Evolutionary conservation across 164 flowering plant genomes (phyloP).

Genomic region (Taxillus chinensis): DNA sequence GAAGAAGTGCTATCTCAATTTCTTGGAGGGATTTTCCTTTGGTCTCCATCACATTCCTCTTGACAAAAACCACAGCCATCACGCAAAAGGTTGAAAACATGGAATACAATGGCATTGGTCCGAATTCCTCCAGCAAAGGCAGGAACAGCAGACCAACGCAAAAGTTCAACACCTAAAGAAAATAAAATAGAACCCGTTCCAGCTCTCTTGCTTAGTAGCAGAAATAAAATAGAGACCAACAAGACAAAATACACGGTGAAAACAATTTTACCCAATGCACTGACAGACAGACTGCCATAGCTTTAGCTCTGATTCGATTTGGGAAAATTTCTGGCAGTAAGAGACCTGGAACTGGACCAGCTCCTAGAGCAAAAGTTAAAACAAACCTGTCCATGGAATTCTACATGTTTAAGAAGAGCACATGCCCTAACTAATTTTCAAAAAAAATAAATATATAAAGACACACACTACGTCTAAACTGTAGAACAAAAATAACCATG

Average conservation of each 20-base stretch:
- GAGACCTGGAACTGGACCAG: conserved; percentile 95
- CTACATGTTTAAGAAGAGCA: neutral
- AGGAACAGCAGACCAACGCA: conserved; percentile 86
- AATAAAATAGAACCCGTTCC: neutral
- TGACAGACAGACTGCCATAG: conserved; percentile 86
- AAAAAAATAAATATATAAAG: too few species aligned
- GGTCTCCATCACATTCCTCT: conserved; percentile 81
- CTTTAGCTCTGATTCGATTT: conserved; percentile 80
- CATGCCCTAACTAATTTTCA: too few species aligned
- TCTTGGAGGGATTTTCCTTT: conserved; percentile 96
- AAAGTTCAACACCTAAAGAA: conserved; percentile 72
- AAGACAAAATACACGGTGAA: neutral
- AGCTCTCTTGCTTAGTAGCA: neutral
- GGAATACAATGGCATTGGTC: conserved; percentile 61
- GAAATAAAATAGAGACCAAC: neutral
- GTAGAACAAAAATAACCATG: too few species aligned
- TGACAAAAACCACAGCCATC: conserved; percentile 66
- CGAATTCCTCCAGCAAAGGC: conserved; percentile 71
- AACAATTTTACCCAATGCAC: conserved; percentile 82
- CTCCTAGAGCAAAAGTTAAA: conserved; percentile 74
- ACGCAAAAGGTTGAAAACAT: conserved; percentile 61
- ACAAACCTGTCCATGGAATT: conserved; percentile 62
- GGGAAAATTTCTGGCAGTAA: conserved; percentile 87
- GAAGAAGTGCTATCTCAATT: conserved; percentile 88
- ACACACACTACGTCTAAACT: too few species aligned